Percentiles rank a stretch among this genome's conserved stretches.
These are phyloP conservation scores for Immersiella caudata DNA, from an alignment of 495 filamentous ascomycete species.

Conservation along the genomic window DNA sequence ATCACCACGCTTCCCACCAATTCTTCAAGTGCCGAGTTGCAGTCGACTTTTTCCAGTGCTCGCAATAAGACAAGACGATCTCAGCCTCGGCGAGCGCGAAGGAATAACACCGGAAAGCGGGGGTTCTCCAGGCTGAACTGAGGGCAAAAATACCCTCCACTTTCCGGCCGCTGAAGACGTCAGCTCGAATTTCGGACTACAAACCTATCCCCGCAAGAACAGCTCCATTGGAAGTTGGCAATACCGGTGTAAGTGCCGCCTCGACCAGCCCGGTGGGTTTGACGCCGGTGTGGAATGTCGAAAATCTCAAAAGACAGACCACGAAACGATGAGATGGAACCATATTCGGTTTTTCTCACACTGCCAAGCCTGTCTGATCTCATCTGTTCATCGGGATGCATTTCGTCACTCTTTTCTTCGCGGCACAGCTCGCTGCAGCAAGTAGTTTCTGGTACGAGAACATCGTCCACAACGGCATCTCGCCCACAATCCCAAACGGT, in stretches of 20 bases:
- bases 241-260: slow-evolving; percentile 3
- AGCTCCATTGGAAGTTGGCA: background rate
- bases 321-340: background rate
- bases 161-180: background rate
- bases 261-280: background rate
- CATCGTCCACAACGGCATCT: slow-evolving; percentile 39
- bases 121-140: background rate
- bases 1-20: no score
- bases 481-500: slow-evolving; percentile 40
- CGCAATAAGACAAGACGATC: background rate
- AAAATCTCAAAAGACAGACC: background rate
- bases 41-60: no score
- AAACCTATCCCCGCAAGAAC: background rate
- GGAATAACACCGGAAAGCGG: background rate
- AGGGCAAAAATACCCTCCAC: background rate
- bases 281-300: background rate
- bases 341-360: background rate
- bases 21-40: no score
- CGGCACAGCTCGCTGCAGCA: background rate
- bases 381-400: background rate
- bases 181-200: background rate
- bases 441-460: slow-evolving; percentile 36
- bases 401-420: background rate
- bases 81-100: background rate
- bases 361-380: background rate